Evolutionary conservation across 176 grass and related monocot genomes (phyloP).

Genomic region (Chloris gayana): DNA sequence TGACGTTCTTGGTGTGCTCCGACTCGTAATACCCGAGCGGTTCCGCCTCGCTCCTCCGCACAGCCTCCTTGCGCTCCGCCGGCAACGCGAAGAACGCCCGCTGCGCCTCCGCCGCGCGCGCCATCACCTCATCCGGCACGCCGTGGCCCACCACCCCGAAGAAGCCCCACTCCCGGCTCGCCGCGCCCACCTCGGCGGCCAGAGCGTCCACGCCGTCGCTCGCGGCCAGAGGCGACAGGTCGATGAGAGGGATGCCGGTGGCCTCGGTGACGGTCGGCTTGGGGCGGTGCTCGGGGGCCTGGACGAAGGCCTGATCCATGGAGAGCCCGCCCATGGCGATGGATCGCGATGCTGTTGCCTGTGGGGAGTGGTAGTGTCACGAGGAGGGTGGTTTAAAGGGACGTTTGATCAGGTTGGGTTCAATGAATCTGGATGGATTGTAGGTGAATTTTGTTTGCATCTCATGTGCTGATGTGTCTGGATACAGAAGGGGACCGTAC

Average conservation of each 20-base stretch:
- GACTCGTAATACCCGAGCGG: conserved; percentile 79
- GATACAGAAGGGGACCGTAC: not conserved
- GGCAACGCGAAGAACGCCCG: conserved; percentile 66
- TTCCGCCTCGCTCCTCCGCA: conserved; percentile 56
- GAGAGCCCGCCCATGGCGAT: conserved; percentile 49
- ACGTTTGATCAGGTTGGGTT: not conserved
- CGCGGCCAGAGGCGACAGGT: conserved; percentile 56
- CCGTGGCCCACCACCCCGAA: conserved; percentile 82
- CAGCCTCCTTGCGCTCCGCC: conserved; percentile 42
- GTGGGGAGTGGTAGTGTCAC: too few species aligned
- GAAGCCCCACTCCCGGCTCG: conserved; percentile 86
- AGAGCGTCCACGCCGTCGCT: conserved; percentile 22
- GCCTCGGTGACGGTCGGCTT: conserved; percentile 49
- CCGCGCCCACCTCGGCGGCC: conserved; percentile 57
- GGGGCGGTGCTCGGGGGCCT: conserved; percentile 76
- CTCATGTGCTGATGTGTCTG: not conserved
- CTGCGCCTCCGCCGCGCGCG: conserved; percentile 42
- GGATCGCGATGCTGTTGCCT: not conserved
- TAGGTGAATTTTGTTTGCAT: not conserved
- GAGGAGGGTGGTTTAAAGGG: too few species aligned
- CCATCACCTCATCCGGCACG: conserved; percentile 44
- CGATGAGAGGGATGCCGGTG: conserved; percentile 66
- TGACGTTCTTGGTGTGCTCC: conserved; percentile 90
- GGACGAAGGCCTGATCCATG: conserved; percentile 76
- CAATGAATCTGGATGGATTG: conserved; percentile 52